Base-by-base conservation (phyloP, 345 rosid species). In the Clausena lansium region DNA sequence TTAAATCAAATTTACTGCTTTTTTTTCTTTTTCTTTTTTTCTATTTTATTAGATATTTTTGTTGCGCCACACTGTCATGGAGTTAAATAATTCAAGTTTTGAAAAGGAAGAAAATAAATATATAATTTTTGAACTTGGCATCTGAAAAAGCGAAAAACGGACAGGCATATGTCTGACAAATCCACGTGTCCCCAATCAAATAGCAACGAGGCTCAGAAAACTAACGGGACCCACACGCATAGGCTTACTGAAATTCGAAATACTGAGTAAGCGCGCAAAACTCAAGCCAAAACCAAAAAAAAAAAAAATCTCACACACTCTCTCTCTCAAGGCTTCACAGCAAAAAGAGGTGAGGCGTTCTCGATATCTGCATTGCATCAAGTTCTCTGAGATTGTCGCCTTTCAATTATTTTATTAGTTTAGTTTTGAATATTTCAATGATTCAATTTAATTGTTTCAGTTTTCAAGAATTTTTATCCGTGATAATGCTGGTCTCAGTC, bases 231-330 rank as follows among this genome's bases (percentile, higher is more conserved):
- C 60, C 77, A 65, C 52, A 27, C 15, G 5, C 63, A 19, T 20
- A 73, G 71, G 76, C 81, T 59, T 52, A 67, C 67, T 61, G 39
- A 77, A 83, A 65, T 83, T 85, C 82, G 81, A 86, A 88, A 89
- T 76, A 32, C 20, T 45, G 33, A 25, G 52, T 60, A 79, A 81
- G 92, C 93, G 93, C 93, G 87, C 50, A 89, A 89, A 87, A 84
- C 79, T 83, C 54, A 89, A 84, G 82, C 74, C 57, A 58, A 63
- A 58, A 69, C n/a, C 5, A 41, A 19, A 17, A 61, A n/a, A 61
- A 69, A 27, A n/a, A n/a, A 30, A 14, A n/a, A 20, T 22, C 10
- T 45, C 50, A n/a, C n/a, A n/a, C n/a, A n/a, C n/a, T n/a, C n/a
- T n/a, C n/a, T n/a, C n/a, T n/a, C n/a, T n/a, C n/a, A n/a, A n/a